A percentile compares a stretch with the other conserved stretches of the same genome.
phyloP scores from a whole-genome alignment of 1,284 basidiomycete species.

The Sporisorium exsertum region DNA sequence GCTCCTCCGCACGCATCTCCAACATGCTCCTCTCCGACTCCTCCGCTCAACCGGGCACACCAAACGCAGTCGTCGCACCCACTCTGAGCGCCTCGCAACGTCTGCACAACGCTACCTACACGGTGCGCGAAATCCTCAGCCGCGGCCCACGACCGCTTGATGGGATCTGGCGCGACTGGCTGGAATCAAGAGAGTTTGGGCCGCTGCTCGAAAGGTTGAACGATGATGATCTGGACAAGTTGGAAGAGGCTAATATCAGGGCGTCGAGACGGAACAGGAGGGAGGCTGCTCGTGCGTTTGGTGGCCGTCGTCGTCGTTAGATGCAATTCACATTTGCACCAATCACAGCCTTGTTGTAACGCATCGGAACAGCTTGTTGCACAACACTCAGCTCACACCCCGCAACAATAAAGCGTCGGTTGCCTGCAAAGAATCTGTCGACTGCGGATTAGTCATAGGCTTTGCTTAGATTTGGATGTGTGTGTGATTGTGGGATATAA shows the following conservation, averaged over 20 bases:
- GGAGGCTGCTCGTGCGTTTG: slow-evolving; percentile 47
- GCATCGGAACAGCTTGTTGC: neutral
- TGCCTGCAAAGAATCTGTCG: neutral
- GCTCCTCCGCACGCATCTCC: slow-evolving; percentile 39
- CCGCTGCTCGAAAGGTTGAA: slow-evolving; percentile 88
- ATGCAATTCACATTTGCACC: no score
- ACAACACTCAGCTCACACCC: no score
- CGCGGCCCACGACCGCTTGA: slow-evolving; percentile 81
- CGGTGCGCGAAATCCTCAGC: slow-evolving; percentile 56
- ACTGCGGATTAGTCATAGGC: neutral
- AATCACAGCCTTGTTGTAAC: neutral
- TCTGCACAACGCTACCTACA: slow-evolving; percentile 42
- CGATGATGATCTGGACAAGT: slow-evolving; percentile 86
- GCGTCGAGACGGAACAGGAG: slow-evolving; percentile 56
- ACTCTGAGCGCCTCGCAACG: slow-evolving; percentile 29
- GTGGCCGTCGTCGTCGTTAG: neutral
- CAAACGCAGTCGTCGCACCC: neutral
- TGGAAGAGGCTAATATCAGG: slow-evolving; percentile 59
- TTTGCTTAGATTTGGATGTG: slow-evolving; percentile 1
- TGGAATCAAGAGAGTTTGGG: slow-evolving; percentile 87
- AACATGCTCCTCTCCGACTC: slow-evolving; percentile 15
- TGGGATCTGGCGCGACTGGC: slow-evolving; percentile 95
- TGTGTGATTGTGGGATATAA: neutral
- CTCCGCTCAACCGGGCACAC: neutral
- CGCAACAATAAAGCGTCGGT: neutral